A percentile compares a stretch with the other conserved stretches of the same genome.
Conservation (phyloP, 2,329 filamentous ascomycete species). For the Graphiopsis chlorocephala region DNA sequence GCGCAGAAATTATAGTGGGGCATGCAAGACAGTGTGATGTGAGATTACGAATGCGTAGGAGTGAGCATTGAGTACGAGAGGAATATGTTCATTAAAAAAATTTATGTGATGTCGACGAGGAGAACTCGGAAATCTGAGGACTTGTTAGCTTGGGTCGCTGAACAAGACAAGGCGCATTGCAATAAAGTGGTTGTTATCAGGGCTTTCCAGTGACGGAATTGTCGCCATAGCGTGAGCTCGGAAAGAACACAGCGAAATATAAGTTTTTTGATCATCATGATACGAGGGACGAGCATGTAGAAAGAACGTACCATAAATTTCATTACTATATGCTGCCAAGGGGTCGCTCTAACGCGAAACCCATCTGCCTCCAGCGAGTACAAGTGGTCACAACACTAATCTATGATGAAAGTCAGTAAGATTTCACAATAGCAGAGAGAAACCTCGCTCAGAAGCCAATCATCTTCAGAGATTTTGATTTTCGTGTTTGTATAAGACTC, state of each 20-base stretch:
- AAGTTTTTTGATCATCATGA: constrained; percentile 56
- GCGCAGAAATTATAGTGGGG: too few species aligned
- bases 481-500: constrained; percentile 19
- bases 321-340: constrained; percentile 6
- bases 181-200: constrained; percentile 44
- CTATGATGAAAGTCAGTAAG: not conserved
- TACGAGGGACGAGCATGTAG: not conserved
- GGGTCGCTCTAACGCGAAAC: not conserved
- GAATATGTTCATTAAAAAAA: not conserved
- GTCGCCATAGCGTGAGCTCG: constrained; percentile 58
- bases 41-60: not conserved
- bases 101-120: not conserved
- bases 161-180: not conserved
- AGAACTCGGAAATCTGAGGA: not conserved
- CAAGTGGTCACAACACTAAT: not conserved
- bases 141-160: not conserved
- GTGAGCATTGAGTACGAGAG: not conserved
- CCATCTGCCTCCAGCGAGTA: constrained; percentile 1
- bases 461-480: constrained; percentile 30
- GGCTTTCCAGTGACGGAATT: constrained; percentile 61
- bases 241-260: constrained; percentile 65
- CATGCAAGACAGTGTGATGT: not conserved
- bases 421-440: not conserved
- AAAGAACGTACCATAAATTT: constrained; percentile 16
- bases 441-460: constrained; percentile 2